Conservation (phyloP, 1,284 basidiomycete genomes). For the Malassezia vespertilionis region DNA sequence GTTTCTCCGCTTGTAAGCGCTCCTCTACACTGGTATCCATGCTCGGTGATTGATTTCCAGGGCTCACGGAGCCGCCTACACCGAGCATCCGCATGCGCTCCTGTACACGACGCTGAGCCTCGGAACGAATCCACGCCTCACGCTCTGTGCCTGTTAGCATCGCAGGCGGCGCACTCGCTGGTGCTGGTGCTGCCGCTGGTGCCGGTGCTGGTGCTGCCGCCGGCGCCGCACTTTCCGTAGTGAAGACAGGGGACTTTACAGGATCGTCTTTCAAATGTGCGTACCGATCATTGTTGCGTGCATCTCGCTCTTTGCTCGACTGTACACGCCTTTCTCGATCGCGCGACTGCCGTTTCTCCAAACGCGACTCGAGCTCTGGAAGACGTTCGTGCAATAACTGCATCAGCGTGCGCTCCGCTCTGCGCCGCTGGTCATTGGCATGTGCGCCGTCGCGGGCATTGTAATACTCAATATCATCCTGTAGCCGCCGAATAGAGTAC, state of each 20-base stretch:
- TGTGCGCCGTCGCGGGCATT: conserved; percentile 65
- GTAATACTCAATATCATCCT: conserved; percentile 86
- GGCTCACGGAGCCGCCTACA: conserved; percentile 51
- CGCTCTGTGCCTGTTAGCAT: conserved; percentile 78
- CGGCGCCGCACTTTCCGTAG: background rate
- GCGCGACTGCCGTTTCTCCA: conserved; percentile 67
- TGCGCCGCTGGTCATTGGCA: conserved; percentile 64
- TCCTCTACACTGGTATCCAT: conserved; percentile 40
- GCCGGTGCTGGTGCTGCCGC: background rate
- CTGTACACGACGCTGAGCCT: conserved; percentile 73
- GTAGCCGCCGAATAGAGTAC: conserved; percentile 72
- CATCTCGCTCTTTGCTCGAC: conserved; percentile 62
- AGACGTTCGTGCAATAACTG: conserved; percentile 79
- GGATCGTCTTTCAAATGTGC: conserved; percentile 9
- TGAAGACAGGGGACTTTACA: background rate
- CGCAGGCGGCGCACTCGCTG: conserved; percentile 50
- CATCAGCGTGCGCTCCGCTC: conserved; percentile 78
- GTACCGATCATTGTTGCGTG: conserved; percentile 65
- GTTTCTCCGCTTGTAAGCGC: conserved; percentile 35
- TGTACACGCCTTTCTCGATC: conserved; percentile 55
- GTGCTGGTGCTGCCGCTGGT: conserved; percentile 35
- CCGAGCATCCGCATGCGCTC: conserved; percentile 81
- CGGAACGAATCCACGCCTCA: conserved; percentile 64
- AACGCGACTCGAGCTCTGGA: conserved; percentile 75
- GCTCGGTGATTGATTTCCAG: conserved; percentile 10